These are phyloP conservation scores for Dorcoceras hygrometricum DNA, from an alignment of 257 asterid species.

Conservation along the genomic window DNA sequence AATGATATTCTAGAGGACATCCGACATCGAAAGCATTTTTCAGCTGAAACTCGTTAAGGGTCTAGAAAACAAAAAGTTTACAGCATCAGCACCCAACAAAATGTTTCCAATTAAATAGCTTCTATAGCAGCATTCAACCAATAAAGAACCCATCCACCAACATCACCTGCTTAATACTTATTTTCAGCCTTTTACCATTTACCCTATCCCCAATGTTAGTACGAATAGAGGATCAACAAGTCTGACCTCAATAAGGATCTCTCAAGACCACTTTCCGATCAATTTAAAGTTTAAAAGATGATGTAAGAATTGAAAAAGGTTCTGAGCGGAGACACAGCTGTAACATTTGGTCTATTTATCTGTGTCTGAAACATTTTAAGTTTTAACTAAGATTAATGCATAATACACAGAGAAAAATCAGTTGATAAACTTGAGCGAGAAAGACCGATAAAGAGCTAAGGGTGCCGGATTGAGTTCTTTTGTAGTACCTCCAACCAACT, in stretches of 20 bases:
- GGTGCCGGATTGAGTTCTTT: too few relatives aligned
- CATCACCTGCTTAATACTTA: not conserved
- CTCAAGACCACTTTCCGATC: not conserved
- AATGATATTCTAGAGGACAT: not conserved
- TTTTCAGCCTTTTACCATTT: not conserved
- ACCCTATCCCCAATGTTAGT: not conserved
- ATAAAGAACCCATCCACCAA: not conserved
- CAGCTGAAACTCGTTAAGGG: not conserved
- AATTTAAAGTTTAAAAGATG: too few relatives aligned
- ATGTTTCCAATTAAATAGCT: not conserved
- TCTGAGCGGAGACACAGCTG: not conserved
- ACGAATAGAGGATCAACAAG: not conserved
- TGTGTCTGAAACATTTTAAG: slow-evolving; percentile 7
- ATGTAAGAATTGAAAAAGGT: too few relatives aligned
- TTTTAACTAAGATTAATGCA: slow-evolving; percentile 13
- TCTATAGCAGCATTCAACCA: not conserved
- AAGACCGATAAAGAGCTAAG: too few relatives aligned
- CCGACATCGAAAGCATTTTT: not conserved
- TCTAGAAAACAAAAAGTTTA: not conserved
- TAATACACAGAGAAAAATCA: not conserved
- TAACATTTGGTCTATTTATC: not conserved
- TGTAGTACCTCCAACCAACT: too few relatives aligned
- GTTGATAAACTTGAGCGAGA: not conserved
- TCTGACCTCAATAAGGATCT: not conserved
- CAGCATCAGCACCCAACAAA: not conserved